A percentile compares a stretch with the other conserved stretches of the same genome.
Evolutionary conservation across 2,329 filamentous ascomycete genomes (phyloP).

Genomic region (Tolypocladium inflatum): DNA sequence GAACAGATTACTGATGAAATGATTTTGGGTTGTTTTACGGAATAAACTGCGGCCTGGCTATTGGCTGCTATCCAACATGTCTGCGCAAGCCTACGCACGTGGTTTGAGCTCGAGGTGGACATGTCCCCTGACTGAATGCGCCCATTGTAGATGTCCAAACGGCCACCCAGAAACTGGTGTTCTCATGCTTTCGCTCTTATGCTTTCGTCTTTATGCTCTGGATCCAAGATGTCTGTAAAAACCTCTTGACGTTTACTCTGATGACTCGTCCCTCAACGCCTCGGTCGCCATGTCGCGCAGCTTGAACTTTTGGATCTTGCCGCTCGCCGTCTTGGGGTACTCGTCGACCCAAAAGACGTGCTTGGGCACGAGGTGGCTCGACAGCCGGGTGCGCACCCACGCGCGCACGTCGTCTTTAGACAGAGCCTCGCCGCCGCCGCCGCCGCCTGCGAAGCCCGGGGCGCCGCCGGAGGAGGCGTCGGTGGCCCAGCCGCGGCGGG

Average conservation of each 20-base stretch:
- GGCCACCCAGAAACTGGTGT: neutral
- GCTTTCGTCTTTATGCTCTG: neutral
- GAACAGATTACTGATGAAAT: neutral
- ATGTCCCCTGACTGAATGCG: neutral
- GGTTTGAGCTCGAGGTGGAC: neutral
- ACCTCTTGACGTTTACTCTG: neutral
- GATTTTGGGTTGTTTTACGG: too few species aligned
- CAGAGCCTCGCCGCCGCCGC: slow-evolving; percentile 23
- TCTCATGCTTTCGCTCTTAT: too few species aligned
- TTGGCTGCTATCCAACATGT: neutral
- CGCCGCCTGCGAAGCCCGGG: slow-evolving; percentile 9
- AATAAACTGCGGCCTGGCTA: neutral
- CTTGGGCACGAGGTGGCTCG: slow-evolving; percentile 73
- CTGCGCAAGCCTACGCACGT: neutral
- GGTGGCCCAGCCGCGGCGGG: slow-evolving; percentile 19
- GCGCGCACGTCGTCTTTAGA: slow-evolving; percentile 50
- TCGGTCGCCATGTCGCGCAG: slow-evolving; percentile 55
- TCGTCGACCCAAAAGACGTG: slow-evolving; percentile 78
- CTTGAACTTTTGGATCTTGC: slow-evolving; percentile 95
- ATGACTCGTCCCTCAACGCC: slow-evolving; percentile 12
- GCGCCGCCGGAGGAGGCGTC: slow-evolving; percentile 10
- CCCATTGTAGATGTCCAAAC: neutral
- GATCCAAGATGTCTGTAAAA: neutral
- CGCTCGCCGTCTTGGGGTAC: slow-evolving; percentile 93
- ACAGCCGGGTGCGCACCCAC: slow-evolving; percentile 64